Evolutionary conservation across 1,284 basidiomycete species (phyloP), one percentile per base, ranked within the genome.

Genomic region (Fistulinella staudtii): DNA sequence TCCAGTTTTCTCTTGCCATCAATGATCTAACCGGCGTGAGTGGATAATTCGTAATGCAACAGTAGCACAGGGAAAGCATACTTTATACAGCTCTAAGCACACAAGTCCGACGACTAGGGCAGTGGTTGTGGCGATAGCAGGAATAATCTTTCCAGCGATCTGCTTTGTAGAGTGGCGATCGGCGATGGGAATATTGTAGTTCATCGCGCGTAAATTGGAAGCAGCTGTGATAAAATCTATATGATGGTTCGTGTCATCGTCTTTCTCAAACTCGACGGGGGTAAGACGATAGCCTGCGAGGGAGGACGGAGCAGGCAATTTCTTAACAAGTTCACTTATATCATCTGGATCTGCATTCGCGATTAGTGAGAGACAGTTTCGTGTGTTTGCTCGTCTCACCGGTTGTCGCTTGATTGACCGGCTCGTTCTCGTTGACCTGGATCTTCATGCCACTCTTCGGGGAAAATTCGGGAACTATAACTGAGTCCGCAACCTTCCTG

Each of bases 161-260:
- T 96, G 90, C 75, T 99, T 99, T 33, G 95, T 99, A 51, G 87
- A 82, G 71, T 99, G 94, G 46, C 85, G 80, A 69, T 97, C 93
- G 11, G 94, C 93, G 20, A 80, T 74, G 41, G 79, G 76, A 64
- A 99, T 99, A 53, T 75, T 85, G 70, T 99, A 99, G 73, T 99
- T 99, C 72, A 84, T 79, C 1, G 96, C 96, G 36, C 96, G 89
- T 51, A 99, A 77, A 73, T 99, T 99, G 40, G 95, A 97, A 3
- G 96, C 90, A 6, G 96, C 90, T 28, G 94, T 97, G 70, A 99
- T 97, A 68, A 99, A 99, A 71, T 97, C 96, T 64, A 99, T 98
- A 70, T 99, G 96, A 70, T 91, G 82, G 71, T 99, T 99, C 33
- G 84, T 82, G 66, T 99, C 96, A 61, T 99, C 95, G 65, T 99